Conservation (phyloP, 176 grass and related monocot genomes). For the Alopecurus myosuroides region DNA sequence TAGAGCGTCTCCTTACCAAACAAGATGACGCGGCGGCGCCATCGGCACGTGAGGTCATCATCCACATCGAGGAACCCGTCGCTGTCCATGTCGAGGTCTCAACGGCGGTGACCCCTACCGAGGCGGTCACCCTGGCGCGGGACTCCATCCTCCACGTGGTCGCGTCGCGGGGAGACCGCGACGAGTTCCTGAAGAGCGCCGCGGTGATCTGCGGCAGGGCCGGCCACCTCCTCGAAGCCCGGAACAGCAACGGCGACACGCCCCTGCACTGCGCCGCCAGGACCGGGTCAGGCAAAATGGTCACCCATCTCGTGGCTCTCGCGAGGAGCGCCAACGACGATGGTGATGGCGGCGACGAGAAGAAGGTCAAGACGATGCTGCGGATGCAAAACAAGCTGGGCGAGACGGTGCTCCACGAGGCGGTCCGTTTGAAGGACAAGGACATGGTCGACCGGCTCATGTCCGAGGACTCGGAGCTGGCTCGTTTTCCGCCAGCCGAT, state of each 20-base stretch:
- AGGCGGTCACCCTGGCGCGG: neutral
- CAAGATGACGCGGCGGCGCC: neutral
- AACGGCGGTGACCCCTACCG: no score
- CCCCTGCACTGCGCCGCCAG: slow-evolving; percentile 1
- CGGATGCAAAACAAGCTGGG: neutral
- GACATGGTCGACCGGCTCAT: neutral
- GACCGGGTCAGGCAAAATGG: neutral
- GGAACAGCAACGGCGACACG: neutral
- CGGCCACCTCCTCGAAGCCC: neutral
- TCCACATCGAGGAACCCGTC: neutral
- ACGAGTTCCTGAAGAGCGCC: neutral
- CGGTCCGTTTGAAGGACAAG: neutral
- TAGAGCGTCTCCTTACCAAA: neutral
- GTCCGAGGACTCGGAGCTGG: neutral
- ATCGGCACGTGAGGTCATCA: neutral
- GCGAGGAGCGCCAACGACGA: neutral
- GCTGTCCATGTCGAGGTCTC: no score
- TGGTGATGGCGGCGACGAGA: neutral
- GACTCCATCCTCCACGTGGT: slow-evolving; percentile 3
- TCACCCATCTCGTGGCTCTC: neutral
- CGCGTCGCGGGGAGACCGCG: neutral
- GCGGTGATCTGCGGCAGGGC: neutral
- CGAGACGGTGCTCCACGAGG: slow-evolving; percentile 9
- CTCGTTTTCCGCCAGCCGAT: neutral
- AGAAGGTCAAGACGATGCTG: neutral